These are phyloP conservation scores for Calophaca sinica DNA, from an alignment of 306 rosid genomes.

Conservation along the genomic window DNA sequence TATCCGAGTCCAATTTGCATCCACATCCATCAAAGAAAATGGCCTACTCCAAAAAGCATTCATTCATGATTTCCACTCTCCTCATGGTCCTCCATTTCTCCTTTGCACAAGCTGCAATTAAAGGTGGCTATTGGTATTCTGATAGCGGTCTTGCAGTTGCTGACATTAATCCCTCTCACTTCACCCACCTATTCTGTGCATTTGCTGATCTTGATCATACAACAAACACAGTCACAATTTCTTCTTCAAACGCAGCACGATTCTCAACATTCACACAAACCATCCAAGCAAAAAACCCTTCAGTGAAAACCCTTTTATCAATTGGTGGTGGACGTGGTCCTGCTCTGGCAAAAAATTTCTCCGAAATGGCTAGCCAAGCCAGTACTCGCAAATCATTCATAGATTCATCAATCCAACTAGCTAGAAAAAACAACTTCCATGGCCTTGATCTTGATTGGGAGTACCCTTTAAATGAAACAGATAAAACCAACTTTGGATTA, in stretches of 20 bases:
- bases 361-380: constrained; percentile 47
- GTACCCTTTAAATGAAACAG: constrained; percentile 49
- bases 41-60: constrained; percentile 10
- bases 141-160: constrained; percentile 43
- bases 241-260: constrained; percentile 39
- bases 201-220: constrained; percentile 46
- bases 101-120: constrained; percentile 48
- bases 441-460: constrained; percentile 64
- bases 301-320: constrained; percentile 53
- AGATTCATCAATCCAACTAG: constrained; percentile 56
- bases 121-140: constrained; percentile 59
- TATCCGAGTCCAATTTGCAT: neutral
- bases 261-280: constrained; percentile 51
- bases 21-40: constrained; percentile 19
- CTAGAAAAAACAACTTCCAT: constrained; percentile 52
- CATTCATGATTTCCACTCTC: constrained; percentile 23
- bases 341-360: neutral
- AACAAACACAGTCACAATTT: constrained; percentile 43
- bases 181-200: constrained; percentile 56
- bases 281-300: constrained; percentile 49
- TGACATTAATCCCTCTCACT: constrained; percentile 49
- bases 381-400: constrained; percentile 55
- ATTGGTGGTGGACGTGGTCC: constrained; percentile 46
- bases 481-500: constrained; percentile 46
- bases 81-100: neutral